Conservation (phyloP, 176 grass and related monocot genomes). For the Tuctoria greenei region DNA sequence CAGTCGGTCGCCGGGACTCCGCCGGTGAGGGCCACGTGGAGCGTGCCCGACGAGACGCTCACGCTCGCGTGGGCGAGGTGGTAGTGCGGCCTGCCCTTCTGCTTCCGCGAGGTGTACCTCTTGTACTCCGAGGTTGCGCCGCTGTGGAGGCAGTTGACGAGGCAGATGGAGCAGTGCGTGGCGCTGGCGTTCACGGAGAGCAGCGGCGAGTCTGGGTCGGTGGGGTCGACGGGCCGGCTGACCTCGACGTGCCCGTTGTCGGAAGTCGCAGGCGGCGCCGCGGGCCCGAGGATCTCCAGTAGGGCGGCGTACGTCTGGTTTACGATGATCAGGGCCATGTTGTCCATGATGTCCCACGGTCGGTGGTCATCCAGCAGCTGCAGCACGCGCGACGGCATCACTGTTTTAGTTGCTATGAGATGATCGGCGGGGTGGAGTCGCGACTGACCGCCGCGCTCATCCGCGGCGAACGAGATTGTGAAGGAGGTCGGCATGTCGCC, state of each 20-base stretch:
- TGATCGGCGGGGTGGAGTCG: background rate
- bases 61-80: background rate
- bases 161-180: constrained; percentile 34
- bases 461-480: background rate
- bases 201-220: constrained; percentile 36
- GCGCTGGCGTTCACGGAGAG: constrained; percentile 29
- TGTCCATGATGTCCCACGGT: constrained; percentile 2
- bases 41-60: constrained; percentile 6
- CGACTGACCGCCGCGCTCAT: background rate
- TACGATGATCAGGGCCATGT: constrained; percentile 23
- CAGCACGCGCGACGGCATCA: background rate
- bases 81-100: background rate
- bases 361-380: constrained; percentile 1
- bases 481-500: background rate
- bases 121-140: background rate
- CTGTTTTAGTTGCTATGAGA: background rate
- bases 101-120: background rate
- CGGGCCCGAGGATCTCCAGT: background rate
- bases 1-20: background rate
- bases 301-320: constrained; percentile 28
- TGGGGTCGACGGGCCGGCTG: constrained; percentile 15
- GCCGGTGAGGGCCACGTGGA: constrained; percentile 16
- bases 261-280: background rate
- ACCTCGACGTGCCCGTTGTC: background rate
- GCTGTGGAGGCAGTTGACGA: background rate